Conservation (phyloP, 768 basidiomycete genomes). For the Auriscalpium microsporum region DNA sequence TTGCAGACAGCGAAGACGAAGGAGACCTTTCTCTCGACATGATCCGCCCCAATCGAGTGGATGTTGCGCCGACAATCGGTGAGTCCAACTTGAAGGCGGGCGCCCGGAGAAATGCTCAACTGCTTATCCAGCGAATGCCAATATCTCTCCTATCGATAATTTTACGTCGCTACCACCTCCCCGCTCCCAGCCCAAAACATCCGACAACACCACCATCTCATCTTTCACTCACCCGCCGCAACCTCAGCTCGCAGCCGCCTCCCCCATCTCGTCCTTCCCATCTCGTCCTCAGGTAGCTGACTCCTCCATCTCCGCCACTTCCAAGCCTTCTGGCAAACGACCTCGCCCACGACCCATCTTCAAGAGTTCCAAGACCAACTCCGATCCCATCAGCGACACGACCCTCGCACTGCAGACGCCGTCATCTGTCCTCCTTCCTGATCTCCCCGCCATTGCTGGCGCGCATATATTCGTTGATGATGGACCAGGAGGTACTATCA, state of each 20-base stretch:
- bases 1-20: conserved; percentile 15
- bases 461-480: neutral
- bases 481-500: neutral
- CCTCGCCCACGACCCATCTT: conserved; percentile 13
- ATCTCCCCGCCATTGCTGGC: neutral
- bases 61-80: neutral
- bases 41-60: neutral
- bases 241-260: neutral
- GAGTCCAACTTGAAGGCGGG: neutral
- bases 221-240: neutral
- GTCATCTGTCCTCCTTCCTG: neutral
- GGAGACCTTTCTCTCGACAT: neutral
- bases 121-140: neutral
- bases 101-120: neutral
- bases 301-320: neutral
- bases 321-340: conserved; percentile 3
- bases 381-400: conserved; percentile 6
- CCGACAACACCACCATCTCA: conserved; percentile 5
- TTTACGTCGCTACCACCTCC: conserved; percentile 2
- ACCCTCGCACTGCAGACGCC: conserved; percentile 3
- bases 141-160: conserved; percentile 7
- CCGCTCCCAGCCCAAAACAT: neutral
- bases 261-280: conserved; percentile 9
- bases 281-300: neutral
- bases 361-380: neutral